Conservation (phyloP, 2,329 filamentous ascomycete species). For the Dryadomyces sulphureus region DNA sequence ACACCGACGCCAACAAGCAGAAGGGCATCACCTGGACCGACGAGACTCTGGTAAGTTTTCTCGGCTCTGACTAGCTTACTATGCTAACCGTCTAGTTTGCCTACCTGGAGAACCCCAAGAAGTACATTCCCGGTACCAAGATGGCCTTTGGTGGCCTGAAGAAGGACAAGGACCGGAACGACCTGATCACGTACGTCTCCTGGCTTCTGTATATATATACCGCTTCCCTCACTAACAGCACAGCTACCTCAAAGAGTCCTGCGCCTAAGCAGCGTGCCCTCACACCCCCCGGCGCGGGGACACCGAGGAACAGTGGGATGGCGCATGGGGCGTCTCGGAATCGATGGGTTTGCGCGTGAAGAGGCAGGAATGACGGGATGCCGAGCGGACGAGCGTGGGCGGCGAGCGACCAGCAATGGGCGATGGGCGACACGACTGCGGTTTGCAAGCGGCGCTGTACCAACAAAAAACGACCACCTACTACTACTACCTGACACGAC, state of each 20-base stretch:
- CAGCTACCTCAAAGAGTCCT: slow-evolving; percentile 55
- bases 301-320: background rate
- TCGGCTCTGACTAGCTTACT: too few relatives aligned
- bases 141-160: slow-evolving; percentile 99
- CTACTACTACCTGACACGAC: background rate
- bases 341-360: background rate
- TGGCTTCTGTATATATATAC: background rate
- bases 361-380: background rate
- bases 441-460: background rate
- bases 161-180: slow-evolving; percentile 99
- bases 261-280: slow-evolving; percentile 36
- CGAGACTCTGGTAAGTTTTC: slow-evolving; percentile 55
- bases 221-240: too few relatives aligned
- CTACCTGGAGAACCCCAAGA: slow-evolving; percentile 99
- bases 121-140: slow-evolving; percentile 99
- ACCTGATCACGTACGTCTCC: slow-evolving; percentile 75
- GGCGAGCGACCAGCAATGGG: background rate
- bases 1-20: slow-evolving; percentile 99
- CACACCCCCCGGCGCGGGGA: background rate
- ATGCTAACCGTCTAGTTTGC: slow-evolving; percentile 47
- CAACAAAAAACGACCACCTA: background rate
- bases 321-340: background rate
- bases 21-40: slow-evolving; percentile 87
- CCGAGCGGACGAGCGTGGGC: too few relatives aligned
- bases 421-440: background rate